phyloP scores from a whole-genome alignment of 176 grass and related monocot genomes.

The Carex parvula region DNA sequence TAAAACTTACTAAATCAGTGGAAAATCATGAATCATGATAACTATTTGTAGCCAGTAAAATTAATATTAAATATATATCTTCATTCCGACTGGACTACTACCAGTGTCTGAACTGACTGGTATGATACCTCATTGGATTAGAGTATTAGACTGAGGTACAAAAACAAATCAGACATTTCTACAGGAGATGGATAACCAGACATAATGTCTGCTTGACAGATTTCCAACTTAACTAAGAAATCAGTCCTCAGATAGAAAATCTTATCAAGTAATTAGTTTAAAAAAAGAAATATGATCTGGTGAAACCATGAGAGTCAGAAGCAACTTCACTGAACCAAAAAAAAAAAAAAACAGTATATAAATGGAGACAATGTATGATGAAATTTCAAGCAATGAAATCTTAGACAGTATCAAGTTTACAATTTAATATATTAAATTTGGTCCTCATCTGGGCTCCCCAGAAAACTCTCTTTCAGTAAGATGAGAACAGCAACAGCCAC shows the following conservation, averaged over 20 bases:
- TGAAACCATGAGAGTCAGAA: neutral
- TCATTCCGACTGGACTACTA: neutral
- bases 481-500: slow-evolving; percentile 46
- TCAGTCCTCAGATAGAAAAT: neutral
- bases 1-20: neutral
- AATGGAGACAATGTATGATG: neutral
- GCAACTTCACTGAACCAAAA: neutral
- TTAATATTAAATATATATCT: neutral
- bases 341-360: neutral
- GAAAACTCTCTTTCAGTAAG: slow-evolving; percentile 51
- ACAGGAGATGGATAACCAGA: neutral
- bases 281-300: neutral
- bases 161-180: neutral
- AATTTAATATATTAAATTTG: neutral
- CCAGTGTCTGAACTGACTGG: neutral
- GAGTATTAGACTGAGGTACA: neutral
- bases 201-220: neutral
- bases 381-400: neutral
- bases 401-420: neutral
- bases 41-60: neutral
- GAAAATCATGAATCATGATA: neutral
- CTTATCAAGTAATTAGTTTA: neutral
- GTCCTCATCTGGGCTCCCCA: slow-evolving; percentile 21
- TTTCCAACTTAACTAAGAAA: neutral
- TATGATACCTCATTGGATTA: neutral